Evolutionary conservation across 106 monocot species (phyloP).

Genomic region (Dendrobium officinale): DNA sequence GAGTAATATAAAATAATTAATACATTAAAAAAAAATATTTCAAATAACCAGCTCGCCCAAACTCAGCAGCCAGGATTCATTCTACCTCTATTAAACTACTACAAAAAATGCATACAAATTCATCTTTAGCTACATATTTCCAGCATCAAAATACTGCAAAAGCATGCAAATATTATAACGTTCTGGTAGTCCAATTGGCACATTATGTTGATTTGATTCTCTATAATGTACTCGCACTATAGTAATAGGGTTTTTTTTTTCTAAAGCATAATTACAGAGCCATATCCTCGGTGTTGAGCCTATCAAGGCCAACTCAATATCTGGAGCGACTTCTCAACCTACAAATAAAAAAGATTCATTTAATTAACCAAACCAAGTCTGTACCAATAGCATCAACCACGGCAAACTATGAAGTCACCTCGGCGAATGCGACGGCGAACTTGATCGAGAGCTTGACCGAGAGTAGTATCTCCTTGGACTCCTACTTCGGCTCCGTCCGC

Average conservation of each 20-base stretch:
- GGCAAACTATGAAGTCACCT: not conserved
- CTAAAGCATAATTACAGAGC: not conserved
- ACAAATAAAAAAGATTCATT: not conserved
- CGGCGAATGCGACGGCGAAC: not conserved
- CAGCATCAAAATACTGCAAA: not conserved
- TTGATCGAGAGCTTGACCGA: slow-evolving; percentile 5
- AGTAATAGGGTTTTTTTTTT: no score
- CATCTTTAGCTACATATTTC: not conserved
- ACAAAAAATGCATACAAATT: not conserved
- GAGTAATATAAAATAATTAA: no score
- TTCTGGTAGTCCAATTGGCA: not conserved
- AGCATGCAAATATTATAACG: not conserved
- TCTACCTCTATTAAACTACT: no score
- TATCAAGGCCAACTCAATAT: slow-evolving; percentile 1
- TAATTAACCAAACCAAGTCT: not conserved
- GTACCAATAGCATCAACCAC: not conserved
- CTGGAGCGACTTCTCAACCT: slow-evolving; percentile 10
- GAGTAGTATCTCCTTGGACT: slow-evolving; percentile 14
- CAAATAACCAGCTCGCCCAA: no score
- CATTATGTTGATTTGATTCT: not conserved
- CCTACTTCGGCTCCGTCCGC: slow-evolving; percentile 6
- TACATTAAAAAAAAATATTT: no score
- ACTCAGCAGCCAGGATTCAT: no score
- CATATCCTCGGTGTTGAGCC: not conserved
- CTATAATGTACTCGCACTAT: not conserved